These are phyloP conservation scores for Knoxdaviesia capensis DNA, from an alignment of 2,329 filamentous ascomycete species.

Conservation along the genomic window DNA sequence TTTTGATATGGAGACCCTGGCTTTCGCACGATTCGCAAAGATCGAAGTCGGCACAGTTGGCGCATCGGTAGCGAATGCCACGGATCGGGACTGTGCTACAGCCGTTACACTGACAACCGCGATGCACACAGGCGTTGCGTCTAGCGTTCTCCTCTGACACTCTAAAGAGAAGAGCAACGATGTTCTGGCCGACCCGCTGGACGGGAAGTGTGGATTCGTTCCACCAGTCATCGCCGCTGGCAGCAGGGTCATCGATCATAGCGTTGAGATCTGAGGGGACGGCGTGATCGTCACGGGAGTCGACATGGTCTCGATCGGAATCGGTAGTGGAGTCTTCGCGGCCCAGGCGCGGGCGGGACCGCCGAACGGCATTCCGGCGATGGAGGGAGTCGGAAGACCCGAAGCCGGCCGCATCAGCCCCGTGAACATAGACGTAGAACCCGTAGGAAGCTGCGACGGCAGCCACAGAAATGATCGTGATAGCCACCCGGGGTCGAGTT, in stretches of 20 bases:
- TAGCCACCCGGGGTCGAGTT: slow-evolving; percentile 30
- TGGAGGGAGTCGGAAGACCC: slow-evolving; percentile 22
- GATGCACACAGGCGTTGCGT: slow-evolving; percentile 74
- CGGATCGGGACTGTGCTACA: slow-evolving; percentile 79
- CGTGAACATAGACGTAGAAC: slow-evolving; percentile 30
- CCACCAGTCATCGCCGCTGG: slow-evolving; percentile 28
- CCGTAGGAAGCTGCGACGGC: slow-evolving; percentile 34
- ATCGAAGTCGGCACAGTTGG: slow-evolving; percentile 91
- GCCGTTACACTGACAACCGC: slow-evolving; percentile 79
- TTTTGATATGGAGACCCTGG: slow-evolving; percentile 58
- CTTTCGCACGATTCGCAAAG: slow-evolving; percentile 87
- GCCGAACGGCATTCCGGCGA: slow-evolving; percentile 47
- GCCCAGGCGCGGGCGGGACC: slow-evolving; percentile 17
- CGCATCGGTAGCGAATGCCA: slow-evolving; percentile 81
- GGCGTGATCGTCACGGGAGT: slow-evolving; percentile 14
- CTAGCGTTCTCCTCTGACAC: slow-evolving; percentile 87
- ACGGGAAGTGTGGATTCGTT: slow-evolving; percentile 20
- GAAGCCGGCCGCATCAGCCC: slow-evolving; percentile 7
- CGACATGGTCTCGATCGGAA: slow-evolving; percentile 2
- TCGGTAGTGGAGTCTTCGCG: slow-evolving; percentile 8
- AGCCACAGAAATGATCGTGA: slow-evolving; percentile 30
- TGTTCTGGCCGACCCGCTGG: slow-evolving; percentile 49
- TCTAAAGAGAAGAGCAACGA: slow-evolving; percentile 70
- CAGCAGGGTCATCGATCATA: slow-evolving; percentile 16
- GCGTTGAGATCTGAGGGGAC: slow-evolving; percentile 17